Conservation (phyloP, 176 grass and related monocot species). For the Puccinellia tenuiflora region DNA sequence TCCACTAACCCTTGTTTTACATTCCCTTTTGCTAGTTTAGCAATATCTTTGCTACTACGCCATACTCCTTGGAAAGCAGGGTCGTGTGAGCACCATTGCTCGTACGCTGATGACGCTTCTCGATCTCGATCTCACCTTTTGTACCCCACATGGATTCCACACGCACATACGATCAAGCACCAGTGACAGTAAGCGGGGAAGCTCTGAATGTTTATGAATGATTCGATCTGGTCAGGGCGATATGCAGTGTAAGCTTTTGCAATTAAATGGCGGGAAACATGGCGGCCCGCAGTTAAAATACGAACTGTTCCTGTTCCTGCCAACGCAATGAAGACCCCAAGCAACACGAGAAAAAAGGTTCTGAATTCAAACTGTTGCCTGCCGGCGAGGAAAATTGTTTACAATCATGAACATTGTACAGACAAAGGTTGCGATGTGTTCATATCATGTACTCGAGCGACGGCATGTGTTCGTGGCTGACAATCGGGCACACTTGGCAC, state of each 20-base stretch:
- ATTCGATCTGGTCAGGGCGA: background rate
- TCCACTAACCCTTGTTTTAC: conserved; percentile 33
- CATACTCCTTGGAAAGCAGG: conserved; percentile 17
- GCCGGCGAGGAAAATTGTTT: background rate
- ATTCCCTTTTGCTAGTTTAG: conserved; percentile 19
- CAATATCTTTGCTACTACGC: conserved; percentile 19
- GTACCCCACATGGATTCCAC: conserved; percentile 20
- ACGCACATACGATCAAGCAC: background rate
- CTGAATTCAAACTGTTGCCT: background rate
- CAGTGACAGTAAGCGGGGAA: background rate
- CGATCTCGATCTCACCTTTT: background rate
- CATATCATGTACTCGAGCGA: background rate
- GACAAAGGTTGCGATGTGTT: background rate
- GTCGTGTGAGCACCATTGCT: background rate
- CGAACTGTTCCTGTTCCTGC: background rate
- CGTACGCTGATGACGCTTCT: too few species aligned
- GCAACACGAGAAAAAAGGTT: background rate
- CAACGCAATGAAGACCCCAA: background rate
- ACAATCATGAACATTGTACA: background rate
- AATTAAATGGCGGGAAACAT: background rate
- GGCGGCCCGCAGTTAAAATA: conserved; percentile 21
- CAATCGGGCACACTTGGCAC: background rate
- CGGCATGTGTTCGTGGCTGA: conserved; percentile 4
- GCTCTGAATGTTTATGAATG: background rate
- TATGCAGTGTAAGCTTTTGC: background rate